Base-by-base conservation (phyloP, 768 basidiomycete species). In the Amyloporia xantha region DNA sequence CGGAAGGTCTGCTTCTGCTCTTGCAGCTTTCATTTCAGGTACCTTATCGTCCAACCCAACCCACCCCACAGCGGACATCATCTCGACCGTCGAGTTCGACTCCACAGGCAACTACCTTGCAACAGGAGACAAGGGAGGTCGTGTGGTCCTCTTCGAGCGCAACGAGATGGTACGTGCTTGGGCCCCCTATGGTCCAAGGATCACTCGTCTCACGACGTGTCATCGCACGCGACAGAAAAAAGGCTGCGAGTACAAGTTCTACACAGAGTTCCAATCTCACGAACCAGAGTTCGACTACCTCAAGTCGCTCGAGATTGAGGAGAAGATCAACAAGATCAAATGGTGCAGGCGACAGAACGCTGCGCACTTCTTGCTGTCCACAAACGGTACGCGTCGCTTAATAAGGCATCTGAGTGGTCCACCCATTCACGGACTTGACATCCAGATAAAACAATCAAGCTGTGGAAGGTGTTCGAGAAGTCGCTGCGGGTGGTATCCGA, bases 301-400 rank as follows among this genome's bases (percentile, higher is more conserved):
- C 64, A 99, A 99, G 77, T 96, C 92, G 20, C 76, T 99, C 59
- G 96, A 99, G 78, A 99, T 99, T 69, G 96, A 99, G 71, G 96
- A 99, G 79, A 99, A 99, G 86, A 99, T 99, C 77, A 99, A 99
- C 77, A 91, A 96, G 82, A 99, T 99, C 81, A 91, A 93, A 68
- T 99, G 96, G 96, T 97, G 94, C 77, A 93, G 85, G 74, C 81
- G 96, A 56, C 93, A 96, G 72, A 98, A 98, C 66, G 78, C 89
- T 40, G 94, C 96, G 39, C 96, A 99, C 69, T 98, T 99, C 69
- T 71, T 99, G 49, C 70, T 99, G 44, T 95, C 93, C 50, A 98
- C 96, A 25, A 99, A 99, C 61, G 96, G 96, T 95, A 20, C 21
- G 30, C 26, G 11, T n/a, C n/a, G n/a, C n/a, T n/a, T n/a, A n/a